Evolutionary conservation across 1,284 basidiomycete species (phyloP).

Genomic region (Tilletia setariae): DNA sequence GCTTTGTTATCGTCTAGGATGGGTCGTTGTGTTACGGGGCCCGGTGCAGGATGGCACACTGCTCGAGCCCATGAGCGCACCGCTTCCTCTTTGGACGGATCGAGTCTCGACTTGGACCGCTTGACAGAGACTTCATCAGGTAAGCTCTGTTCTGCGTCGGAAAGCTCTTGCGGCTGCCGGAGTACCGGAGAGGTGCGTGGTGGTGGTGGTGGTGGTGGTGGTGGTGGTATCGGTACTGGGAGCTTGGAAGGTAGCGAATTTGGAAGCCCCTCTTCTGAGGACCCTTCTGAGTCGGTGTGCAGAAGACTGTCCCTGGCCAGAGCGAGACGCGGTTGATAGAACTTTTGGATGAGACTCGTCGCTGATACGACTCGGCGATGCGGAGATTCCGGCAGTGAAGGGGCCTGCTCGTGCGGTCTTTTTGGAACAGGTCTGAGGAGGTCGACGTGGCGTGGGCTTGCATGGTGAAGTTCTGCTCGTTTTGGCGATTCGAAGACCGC

Average conservation of each 20-base stretch:
- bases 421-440: background rate
- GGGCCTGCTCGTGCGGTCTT: background rate
- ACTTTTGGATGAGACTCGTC: constrained; percentile 3
- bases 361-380: background rate
- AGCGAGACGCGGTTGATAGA: constrained; percentile 4
- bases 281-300: background rate
- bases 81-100: no score
- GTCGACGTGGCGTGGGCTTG: background rate
- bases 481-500: constrained; percentile 1
- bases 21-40: no score
- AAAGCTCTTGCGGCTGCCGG: no score
- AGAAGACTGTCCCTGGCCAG: background rate
- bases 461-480: no score
- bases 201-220: no score
- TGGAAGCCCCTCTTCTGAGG: background rate
- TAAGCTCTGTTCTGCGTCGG: no score
- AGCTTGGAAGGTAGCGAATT: background rate
- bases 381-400: background rate
- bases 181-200: no score
- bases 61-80: no score
- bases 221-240: background rate
- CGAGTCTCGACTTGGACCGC: no score
- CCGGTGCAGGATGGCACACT: no score
- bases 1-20: no score
- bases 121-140: no score